Evolutionary conservation across 208 protist species (phyloP), one percentile per base, ranked within the genome.

Genomic region (Crithidia sp.): DNA sequence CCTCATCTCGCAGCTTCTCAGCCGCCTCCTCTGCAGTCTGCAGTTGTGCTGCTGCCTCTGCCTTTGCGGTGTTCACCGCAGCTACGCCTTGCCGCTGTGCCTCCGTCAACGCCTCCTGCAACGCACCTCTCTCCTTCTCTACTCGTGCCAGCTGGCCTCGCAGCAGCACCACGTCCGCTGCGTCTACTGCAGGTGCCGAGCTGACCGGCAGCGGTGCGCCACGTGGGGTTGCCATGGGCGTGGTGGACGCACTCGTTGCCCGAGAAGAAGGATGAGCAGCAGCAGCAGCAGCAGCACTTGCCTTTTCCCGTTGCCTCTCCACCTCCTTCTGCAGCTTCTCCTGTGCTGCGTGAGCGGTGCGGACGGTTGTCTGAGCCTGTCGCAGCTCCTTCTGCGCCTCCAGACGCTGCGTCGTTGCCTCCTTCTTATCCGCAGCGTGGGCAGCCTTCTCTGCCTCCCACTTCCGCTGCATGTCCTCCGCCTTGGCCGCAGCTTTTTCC

Each of bases 281-380:
- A 57, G 41, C 28, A 28, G 28, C 28, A 1, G 28, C 28, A 28
- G 28, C 28, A 28, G 28, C 28, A 28, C 28, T 28, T 28, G 28
- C 28, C 68, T 81, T 81, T 14, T 77, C 71, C 47, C 74, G 43
- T 16, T 52, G 59, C 41, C 50, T 63, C 39, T 63, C 59, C 5
- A 63, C 6, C 59, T 82, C 71, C 50, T 66, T 68, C 65, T 77
- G 77, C 41, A 77, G 53, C 40, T 57, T 66, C 28, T 65, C 71
- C n/a, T 71, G 65, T 37, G 59, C 59, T 47, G 76, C 43, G 47
- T 77, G 50, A 16, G 54, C 62, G 28, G 36, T 47, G 9, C 68
- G 55, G 14, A 49, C 17, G 14, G 53, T 44, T 14, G 16, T 40
- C 47, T 74, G 71, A 10, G 63, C 56, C 50, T 74, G 64, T 39